Base-by-base conservation (phyloP, 1,284 basidiomycete genomes). In the Lentinula novae-zelandiae region DNA sequence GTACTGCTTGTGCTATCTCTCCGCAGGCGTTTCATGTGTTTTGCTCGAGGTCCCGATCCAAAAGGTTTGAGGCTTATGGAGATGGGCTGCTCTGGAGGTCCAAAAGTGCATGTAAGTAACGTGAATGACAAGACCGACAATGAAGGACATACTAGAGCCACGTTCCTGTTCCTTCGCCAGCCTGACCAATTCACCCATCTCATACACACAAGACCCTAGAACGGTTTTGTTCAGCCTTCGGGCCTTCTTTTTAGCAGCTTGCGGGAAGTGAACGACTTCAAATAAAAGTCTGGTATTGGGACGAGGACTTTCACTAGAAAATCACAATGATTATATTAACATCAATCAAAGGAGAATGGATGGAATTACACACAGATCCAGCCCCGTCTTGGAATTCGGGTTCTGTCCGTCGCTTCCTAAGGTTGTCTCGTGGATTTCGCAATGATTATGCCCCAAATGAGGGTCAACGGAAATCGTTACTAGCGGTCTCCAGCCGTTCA, bases 371-470 rank as follows among this genome's bases (percentile, higher is more conserved):
- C 67, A 87, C 87, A 89, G 74, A 20, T 71, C 64, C 61, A 85
- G 78, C 0, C 71, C 71, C 1, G 78, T 73, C 64, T 83, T 86
- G 54, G 83, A 72, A 67, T 89, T 89, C 0, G 85, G 80, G 62
- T 86, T 87, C 67, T 89, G 87, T 0, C 88, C 87, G 58, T 90
- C 86, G 22, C 75, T 75, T 0, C 87, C 88, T 2, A 90, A 80
- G 13, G 76, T 70, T 13, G 82, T 75, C 65, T 89, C 87, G 62
- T 83, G 78, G 20, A 1, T 62, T 62, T 34, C 6, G 40, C 60
- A 57, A 17, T 79, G 75, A 22, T 79, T 75, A 3, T 75, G 36
- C 5, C 59, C 51, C 2, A 59, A 17, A 6, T 58, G 48, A 33
- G 39, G 73, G 60, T 82, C 81, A n/a, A 83, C 73, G 22, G 83